These are phyloP conservation scores for Podosphaera leucotricha DNA, from an alignment of 2,329 filamentous ascomycete genomes.

Conservation along the genomic window DNA sequence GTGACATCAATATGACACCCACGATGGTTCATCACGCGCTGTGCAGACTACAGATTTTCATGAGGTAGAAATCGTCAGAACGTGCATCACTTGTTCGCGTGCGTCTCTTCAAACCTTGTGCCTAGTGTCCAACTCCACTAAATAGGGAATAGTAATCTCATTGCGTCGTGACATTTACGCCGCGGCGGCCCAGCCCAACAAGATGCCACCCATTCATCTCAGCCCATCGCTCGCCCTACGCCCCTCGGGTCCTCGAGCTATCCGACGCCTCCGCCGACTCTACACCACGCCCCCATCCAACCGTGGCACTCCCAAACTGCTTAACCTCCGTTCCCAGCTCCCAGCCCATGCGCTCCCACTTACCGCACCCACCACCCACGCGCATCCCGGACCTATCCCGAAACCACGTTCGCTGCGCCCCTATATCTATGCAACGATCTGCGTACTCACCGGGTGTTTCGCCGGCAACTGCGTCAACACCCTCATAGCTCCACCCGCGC, in stretches of 20 bases:
- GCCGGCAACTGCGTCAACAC: slow-evolving; percentile 19
- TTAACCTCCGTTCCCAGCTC: slow-evolving; percentile 12
- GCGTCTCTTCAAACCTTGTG: too few species aligned
- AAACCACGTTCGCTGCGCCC: slow-evolving; percentile 10
- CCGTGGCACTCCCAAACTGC: background rate
- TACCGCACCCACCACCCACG: background rate
- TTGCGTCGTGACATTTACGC: background rate
- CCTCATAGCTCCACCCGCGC: slow-evolving; percentile 21
- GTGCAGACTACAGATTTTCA: too few species aligned
- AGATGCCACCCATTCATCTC: background rate
- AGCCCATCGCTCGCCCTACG: background rate
- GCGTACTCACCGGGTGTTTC: slow-evolving; percentile 20
- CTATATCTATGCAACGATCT: slow-evolving; percentile 16
- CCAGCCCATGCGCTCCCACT: slow-evolving; percentile 2
- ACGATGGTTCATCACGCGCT: too few species aligned
- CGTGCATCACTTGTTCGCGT: too few species aligned
- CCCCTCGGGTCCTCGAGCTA: background rate
- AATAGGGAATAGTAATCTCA: background rate
- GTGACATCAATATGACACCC: too few species aligned
- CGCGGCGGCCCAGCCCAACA: background rate
- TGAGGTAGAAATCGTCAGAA: too few species aligned
- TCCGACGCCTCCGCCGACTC: too few species aligned
- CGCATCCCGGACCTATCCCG: slow-evolving; percentile 2
- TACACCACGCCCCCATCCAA: background rate
- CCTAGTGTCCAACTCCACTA: background rate